Evolutionary conservation across 352 stramenopile genomes (phyloP), one percentile per base, ranked within the genome.

Genomic region (Phytophthora meadii): DNA sequence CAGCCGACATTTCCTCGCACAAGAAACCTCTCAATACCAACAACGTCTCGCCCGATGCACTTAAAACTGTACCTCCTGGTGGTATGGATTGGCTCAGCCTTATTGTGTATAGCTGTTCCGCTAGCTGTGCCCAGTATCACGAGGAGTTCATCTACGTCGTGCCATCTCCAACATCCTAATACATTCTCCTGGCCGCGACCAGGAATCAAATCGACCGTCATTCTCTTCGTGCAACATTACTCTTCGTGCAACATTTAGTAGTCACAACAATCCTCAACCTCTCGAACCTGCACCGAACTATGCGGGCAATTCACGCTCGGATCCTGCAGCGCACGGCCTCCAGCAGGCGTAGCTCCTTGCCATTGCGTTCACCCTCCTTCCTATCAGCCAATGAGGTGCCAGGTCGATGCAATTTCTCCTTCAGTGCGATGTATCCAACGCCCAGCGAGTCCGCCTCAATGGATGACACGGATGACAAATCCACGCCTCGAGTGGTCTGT

Each of bases 61-160:
- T 50, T 11, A 61, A 61, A 45, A 10, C 42, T 8, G 30, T 66
- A 7, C 46, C 60, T 46, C 41, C 61, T 36, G 70, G 70, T 3
- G 84, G 84, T 34, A 95, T 94, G 85, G 87, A 95, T 34, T 95
- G 87, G 87, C 66, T 90, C 30, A 91, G 84, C 49, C 74, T 93
- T 10, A 61, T 92, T 12, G 74, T 95, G 7, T 95, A 88, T 61
- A 88, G 83, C 39, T 95, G 87, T 47, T 81, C 85, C 7, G 67
- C 65, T 34, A 94, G 85, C 61, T 95, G 87, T 54, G 19, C 65
- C 9, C 65, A 66, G 6, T 90, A 84, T 55, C 69, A 72, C 30
- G 82, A 92, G 32, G 87, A 95, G 57, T 89, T 89, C 45, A 60
- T 91, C 14, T 82, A 83, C 59, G 82, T 94, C 12, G 61, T 93